Evolutionary conservation across 139 green algal species (phyloP).

Genomic region (Chlamydomonas applanata): DNA sequence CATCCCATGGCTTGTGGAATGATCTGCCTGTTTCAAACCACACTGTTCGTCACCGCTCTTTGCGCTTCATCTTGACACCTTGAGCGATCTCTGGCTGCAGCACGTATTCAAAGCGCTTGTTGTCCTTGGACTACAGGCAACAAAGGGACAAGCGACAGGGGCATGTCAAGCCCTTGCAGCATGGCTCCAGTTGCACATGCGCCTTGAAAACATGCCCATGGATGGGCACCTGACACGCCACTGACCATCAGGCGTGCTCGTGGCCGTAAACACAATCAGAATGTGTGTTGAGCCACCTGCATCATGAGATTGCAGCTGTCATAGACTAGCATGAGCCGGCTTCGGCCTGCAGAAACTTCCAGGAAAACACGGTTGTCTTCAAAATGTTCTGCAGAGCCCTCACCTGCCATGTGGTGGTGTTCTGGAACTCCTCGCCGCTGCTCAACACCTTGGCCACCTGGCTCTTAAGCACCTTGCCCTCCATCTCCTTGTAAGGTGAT

Average conservation of each 20-base stretch:
- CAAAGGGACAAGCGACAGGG: background rate
- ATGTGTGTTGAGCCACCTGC: background rate
- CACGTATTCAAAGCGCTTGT: conserved; percentile 8
- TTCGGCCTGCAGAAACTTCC: no score
- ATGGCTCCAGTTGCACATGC: background rate
- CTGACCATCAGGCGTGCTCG: background rate
- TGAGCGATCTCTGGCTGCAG: background rate
- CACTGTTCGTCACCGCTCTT: background rate
- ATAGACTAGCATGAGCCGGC: no score
- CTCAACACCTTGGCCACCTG: background rate
- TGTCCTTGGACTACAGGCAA: background rate
- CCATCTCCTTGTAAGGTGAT: background rate
- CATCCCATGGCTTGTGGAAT: no score
- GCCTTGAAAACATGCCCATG: background rate
- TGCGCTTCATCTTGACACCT: background rate
- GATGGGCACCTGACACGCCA: background rate
- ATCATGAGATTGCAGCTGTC: no score
- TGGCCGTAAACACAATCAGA: background rate
- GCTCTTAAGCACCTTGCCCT: background rate
- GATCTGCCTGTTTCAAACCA: no score
- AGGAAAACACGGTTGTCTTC: background rate
- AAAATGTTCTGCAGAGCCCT: background rate
- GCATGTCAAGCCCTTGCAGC: background rate
- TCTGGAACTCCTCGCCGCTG: background rate
- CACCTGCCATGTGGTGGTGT: background rate